These are phyloP conservation scores for Microascus cirrosus DNA, from an alignment of 2,329 filamentous ascomycete species.

Conservation along the genomic window DNA sequence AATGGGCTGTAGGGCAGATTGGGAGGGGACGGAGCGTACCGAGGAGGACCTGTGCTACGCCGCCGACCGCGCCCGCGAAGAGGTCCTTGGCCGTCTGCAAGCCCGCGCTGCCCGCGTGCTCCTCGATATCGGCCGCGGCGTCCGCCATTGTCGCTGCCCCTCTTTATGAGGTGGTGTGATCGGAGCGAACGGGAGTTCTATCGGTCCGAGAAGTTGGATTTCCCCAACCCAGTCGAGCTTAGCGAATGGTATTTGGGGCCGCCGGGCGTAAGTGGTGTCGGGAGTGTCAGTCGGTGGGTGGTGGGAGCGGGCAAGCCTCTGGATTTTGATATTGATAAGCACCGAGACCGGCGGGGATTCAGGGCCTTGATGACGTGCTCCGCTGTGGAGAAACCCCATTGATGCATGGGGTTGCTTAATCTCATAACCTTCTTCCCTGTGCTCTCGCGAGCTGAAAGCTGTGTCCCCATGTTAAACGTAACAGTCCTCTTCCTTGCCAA, in stretches of 20 bases:
- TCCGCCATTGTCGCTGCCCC: conserved; percentile 1
- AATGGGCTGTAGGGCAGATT: background rate
- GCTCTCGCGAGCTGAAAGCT: background rate
- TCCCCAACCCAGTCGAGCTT: too few species aligned
- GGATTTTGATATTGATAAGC: background rate
- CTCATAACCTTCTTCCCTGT: background rate
- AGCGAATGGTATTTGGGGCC: background rate
- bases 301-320: background rate
- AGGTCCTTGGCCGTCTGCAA: conserved; percentile 75
- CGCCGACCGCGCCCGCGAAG: conserved; percentile 80
- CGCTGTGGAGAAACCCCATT: background rate
- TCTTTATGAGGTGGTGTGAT: background rate
- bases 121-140: background rate
- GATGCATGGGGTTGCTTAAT: background rate
- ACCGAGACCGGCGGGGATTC: background rate
- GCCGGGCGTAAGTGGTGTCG: too few species aligned
- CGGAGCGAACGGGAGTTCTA: background rate
- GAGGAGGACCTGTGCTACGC: conserved; percentile 85
- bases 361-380: background rate
- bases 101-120: conserved; percentile 15
- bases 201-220: background rate
- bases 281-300: background rate
- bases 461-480: too few species aligned
- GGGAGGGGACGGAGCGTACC: conserved; percentile 45
- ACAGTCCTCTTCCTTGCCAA: too few species aligned